Percentiles rank a stretch among this genome's conserved stretches.
These are phyloP conservation scores for Pseudogymnoascus sp. DNA, from an alignment of 2,329 filamentous ascomycete species.

Conservation along the genomic window DNA sequence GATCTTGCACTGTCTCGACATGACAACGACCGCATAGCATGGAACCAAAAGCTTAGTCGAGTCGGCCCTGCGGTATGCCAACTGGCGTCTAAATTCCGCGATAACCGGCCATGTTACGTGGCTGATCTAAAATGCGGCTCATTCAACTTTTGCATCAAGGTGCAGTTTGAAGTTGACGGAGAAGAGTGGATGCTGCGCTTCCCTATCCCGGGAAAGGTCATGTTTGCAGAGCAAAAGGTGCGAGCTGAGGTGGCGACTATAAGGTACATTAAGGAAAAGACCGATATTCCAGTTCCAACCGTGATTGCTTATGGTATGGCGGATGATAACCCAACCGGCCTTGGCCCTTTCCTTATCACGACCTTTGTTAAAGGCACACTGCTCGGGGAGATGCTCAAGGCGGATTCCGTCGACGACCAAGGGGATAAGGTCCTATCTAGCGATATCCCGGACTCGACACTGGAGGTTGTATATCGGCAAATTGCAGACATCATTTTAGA, in stretches of 20 bases:
- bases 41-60: neutral
- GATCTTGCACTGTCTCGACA: neutral
- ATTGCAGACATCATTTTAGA: conserved; percentile 12
- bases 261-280: conserved; percentile 10
- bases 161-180: conserved; percentile 10
- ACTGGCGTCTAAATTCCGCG: conserved; percentile 13
- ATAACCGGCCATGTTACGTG: conserved; percentile 11
- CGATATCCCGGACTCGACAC: conserved; percentile 10
- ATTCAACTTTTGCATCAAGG: conserved; percentile 13
- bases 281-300: conserved; percentile 9
- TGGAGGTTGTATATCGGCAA: conserved; percentile 13
- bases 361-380: conserved; percentile 11
- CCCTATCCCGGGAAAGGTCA: conserved; percentile 11
- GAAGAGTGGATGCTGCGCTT: conserved; percentile 11
- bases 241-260: conserved; percentile 6
- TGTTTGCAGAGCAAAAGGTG: conserved; percentile 9
- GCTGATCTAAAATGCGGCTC: conserved; percentile 13
- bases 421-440: conserved; percentile 28
- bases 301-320: conserved; percentile 12
- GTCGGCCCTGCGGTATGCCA: neutral
- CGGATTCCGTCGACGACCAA: neutral
- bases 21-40: neutral
- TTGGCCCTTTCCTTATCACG: conserved; percentile 12
- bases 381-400: conserved; percentile 18
- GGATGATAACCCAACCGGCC: conserved; percentile 12